Conservation (phyloP, 257 asterid species). For the Dorcoceras hygrometricum region DNA sequence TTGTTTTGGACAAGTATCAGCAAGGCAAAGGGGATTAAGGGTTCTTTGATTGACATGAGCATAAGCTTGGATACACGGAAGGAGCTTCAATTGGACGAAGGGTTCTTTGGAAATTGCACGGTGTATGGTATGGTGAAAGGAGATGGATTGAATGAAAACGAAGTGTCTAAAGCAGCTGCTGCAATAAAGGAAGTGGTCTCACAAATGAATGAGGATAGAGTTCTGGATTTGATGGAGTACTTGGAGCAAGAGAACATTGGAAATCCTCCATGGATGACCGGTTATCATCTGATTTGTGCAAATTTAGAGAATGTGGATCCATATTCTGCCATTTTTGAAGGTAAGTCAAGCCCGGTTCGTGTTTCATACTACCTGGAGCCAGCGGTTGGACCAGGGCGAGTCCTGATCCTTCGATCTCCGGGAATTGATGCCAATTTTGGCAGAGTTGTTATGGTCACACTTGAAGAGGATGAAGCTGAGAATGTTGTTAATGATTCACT, state of each 20-base stretch:
- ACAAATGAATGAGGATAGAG: slow-evolving; percentile 32
- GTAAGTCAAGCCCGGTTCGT: slow-evolving; percentile 25
- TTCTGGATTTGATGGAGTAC: slow-evolving; percentile 48
- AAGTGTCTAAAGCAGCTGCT: slow-evolving; percentile 36
- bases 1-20: slow-evolving; percentile 50
- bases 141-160: slow-evolving; percentile 26
- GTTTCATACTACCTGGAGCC: slow-evolving; percentile 45
- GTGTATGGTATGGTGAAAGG: slow-evolving; percentile 38
- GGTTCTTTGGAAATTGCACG: slow-evolving; percentile 52
- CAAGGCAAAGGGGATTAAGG: slow-evolving; percentile 31
- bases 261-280: slow-evolving; percentile 32
- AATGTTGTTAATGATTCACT: slow-evolving; percentile 45
- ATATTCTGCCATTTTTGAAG: slow-evolving; percentile 43
- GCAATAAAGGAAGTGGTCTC: slow-evolving; percentile 31
- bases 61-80: slow-evolving; percentile 41
- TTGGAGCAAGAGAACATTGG: slow-evolving; percentile 28
- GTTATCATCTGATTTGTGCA: slow-evolving; percentile 34
- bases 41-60: slow-evolving; percentile 30
- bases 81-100: slow-evolving; percentile 37
- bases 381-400: slow-evolving; percentile 28
- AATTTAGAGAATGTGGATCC: slow-evolving; percentile 38
- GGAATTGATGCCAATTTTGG: slow-evolving; percentile 18
- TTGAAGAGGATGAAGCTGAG: slow-evolving; percentile 43
- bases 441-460: slow-evolving; percentile 51
- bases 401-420: slow-evolving; percentile 30